A percentile compares a stretch with the other conserved stretches of the same genome.
phyloP scores from a whole-genome alignment of 2,329 filamentous ascomycete species.

The Cordyceps farinosa region DNA sequence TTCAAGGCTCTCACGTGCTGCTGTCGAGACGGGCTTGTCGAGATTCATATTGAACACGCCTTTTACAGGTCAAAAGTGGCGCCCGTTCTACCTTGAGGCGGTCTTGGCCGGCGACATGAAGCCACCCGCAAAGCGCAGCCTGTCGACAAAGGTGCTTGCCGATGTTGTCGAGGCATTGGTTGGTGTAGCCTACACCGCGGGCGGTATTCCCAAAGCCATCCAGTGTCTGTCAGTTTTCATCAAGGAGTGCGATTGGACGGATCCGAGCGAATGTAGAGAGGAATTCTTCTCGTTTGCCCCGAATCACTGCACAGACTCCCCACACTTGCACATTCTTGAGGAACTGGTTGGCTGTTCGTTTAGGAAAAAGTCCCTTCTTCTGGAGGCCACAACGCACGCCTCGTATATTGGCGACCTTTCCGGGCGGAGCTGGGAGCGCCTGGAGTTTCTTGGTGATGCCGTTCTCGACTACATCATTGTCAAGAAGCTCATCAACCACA shows the following conservation, averaged over 20 bases:
- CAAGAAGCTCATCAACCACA: conserved; percentile 49
- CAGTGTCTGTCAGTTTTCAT: conserved; percentile 65
- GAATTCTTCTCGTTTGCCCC: conserved; percentile 43
- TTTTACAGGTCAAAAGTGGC: conserved; percentile 72
- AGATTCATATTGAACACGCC: conserved; percentile 65
- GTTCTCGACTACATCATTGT: conserved; percentile 77
- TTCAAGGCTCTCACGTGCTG: conserved; percentile 62
- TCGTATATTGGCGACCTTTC: conserved; percentile 50
- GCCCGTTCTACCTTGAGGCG: conserved; percentile 54
- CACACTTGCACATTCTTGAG: conserved; percentile 53
- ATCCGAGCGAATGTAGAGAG: conserved; percentile 38
- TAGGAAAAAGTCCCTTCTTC: conserved; percentile 60
- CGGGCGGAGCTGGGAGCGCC: conserved; percentile 56
- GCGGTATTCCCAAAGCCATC: conserved; percentile 61
- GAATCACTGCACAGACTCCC: conserved; percentile 33
- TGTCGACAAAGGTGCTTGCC: conserved; percentile 77
- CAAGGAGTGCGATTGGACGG: conserved; percentile 52
- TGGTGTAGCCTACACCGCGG: conserved; percentile 68
- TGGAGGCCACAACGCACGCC: conserved; percentile 78
- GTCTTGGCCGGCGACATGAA: conserved; percentile 24
- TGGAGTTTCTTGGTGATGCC: conserved; percentile 86
- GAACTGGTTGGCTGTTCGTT: conserved; percentile 69
- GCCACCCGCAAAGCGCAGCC: conserved; percentile 26
- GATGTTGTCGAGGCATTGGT: conserved; percentile 86
- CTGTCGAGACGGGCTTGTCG: conserved; percentile 62